A percentile compares a stretch with the other conserved stretches of the same genome.
phyloP scores from a whole-genome alignment of 768 basidiomycete genomes.

The Cystofilobasidium bisporidii region DNA sequence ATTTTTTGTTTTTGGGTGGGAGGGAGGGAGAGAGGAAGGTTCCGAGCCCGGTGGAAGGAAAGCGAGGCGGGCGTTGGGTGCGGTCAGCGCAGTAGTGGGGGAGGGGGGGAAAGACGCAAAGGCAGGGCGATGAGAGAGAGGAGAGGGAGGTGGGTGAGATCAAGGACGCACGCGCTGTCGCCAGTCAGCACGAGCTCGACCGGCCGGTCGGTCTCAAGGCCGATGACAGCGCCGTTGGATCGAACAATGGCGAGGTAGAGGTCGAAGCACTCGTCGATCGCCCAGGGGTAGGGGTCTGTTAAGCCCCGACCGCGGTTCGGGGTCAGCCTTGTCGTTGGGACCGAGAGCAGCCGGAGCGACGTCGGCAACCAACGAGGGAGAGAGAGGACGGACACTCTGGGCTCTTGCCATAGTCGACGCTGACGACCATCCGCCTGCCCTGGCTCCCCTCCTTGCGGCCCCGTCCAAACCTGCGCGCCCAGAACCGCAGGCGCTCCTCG shows the following conservation, averaged over 20 bases:
- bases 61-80: background rate
- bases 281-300: slow-evolving; percentile 93
- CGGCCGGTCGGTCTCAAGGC: slow-evolving; percentile 60
- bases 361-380: background rate
- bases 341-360: no score
- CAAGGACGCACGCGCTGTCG: slow-evolving; percentile 85
- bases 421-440: slow-evolving; percentile 63
- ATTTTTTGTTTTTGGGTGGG: slow-evolving; percentile 26
- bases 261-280: slow-evolving; percentile 90
- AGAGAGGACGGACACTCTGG: slow-evolving; percentile 66
- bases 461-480: slow-evolving; percentile 50
- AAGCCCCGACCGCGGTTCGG: no score
- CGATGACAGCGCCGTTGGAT: slow-evolving; percentile 67
- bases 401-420: slow-evolving; percentile 91
- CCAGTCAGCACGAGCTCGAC: slow-evolving; percentile 73
- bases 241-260: slow-evolving; percentile 70
- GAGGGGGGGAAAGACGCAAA: slow-evolving; percentile 9
- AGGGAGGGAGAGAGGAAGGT: no score
- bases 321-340: no score
- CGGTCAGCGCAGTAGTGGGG: no score
- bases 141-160: background rate
- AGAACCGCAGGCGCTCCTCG: slow-evolving; percentile 78
- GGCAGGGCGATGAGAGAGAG: slow-evolving; percentile 1
- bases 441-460: slow-evolving; percentile 40
- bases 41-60: background rate